Conservation (phyloP, 2,329 filamentous ascomycete species). For the Epicoccum sorghinum region DNA sequence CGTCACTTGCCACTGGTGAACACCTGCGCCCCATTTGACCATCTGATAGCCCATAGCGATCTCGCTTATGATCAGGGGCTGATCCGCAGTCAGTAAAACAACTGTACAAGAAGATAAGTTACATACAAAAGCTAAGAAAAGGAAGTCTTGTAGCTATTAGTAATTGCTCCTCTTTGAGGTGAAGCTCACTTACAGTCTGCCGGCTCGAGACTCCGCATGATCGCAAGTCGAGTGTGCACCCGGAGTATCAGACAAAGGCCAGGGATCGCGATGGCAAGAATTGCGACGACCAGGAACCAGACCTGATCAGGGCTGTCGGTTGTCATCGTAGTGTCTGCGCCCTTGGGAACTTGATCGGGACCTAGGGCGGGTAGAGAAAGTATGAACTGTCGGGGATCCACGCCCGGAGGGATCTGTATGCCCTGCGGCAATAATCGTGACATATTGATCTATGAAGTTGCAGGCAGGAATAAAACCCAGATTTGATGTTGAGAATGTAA, state of each 20-base stretch:
- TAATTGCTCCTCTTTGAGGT: neutral
- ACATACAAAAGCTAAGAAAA: conserved; percentile 32
- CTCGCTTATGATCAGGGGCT: conserved; percentile 32
- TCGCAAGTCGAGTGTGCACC: conserved; percentile 31
- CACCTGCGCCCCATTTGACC: conserved; percentile 37
- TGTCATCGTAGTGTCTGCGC: conserved; percentile 30
- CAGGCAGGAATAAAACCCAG: neutral
- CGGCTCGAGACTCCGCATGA: conserved; percentile 29
- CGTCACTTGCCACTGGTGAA: conserved; percentile 40
- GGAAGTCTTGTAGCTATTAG: conserved; percentile 27
- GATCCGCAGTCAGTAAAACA: neutral
- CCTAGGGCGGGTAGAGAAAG: conserved; percentile 22
- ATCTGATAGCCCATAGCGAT: conserved; percentile 31
- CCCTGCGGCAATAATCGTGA: conserved; percentile 3
- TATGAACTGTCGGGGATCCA: conserved; percentile 21
- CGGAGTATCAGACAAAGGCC: conserved; percentile 28
- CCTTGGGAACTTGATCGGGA: conserved; percentile 23
- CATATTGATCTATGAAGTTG: neutral
- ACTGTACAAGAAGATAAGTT: fast-evolving
- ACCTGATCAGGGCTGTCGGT: conserved; percentile 27
- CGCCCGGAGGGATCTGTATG: conserved; percentile 13
- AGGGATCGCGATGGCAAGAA: conserved; percentile 28
- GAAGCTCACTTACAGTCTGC: conserved; percentile 31
- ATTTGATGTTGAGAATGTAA: neutral
- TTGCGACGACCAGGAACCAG: conserved; percentile 31